A percentile compares a stretch with the other conserved stretches of the same genome.
These are phyloP conservation scores for Citrullus mucosospermus DNA, from an alignment of 306 rosid genomes.

Conservation along the genomic window DNA sequence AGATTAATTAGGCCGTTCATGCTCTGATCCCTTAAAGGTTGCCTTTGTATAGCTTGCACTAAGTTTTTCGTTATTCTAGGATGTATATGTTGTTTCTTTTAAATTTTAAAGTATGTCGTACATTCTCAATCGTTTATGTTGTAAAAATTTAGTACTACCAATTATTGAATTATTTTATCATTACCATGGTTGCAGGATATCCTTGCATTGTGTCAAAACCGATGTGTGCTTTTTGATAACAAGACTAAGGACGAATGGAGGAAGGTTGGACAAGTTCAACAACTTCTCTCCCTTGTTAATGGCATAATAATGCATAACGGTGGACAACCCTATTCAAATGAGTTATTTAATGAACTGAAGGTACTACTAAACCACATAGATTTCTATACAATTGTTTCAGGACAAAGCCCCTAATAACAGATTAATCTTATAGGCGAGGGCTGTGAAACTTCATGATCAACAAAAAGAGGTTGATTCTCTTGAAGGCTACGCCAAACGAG, in stretches of 20 bases:
- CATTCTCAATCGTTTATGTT: too few relatives aligned
- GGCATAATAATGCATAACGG: slow-evolving; percentile 33
- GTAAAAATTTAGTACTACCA: too few relatives aligned
- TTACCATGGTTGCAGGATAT: slow-evolving; percentile 24
- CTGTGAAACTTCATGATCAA: slow-evolving; percentile 34
- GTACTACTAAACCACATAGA: slow-evolving; percentile 18
- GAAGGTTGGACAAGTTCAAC: slow-evolving; percentile 46
- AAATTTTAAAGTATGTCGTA: too few relatives aligned
- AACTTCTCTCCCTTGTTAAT: slow-evolving; percentile 49
- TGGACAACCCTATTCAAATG: slow-evolving; percentile 59
- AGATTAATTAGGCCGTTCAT: slow-evolving; percentile 54
- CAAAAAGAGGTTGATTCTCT: slow-evolving; percentile 40
- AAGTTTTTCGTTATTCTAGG: too few relatives aligned
- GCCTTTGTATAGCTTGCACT: too few relatives aligned
- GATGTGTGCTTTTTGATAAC: slow-evolving; percentile 70
- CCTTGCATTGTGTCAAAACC: slow-evolving; percentile 46
- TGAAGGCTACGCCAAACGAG: slow-evolving; percentile 35
- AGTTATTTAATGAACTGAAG: slow-evolving; percentile 58
- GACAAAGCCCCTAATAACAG: neutral
- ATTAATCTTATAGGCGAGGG: slow-evolving; percentile 43
- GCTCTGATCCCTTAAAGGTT: slow-evolving; percentile 45
- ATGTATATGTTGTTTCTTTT: too few relatives aligned
- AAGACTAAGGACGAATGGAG: slow-evolving; percentile 60
- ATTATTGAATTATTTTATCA: too few relatives aligned
- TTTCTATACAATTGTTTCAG: neutral